Evolutionary conservation across 2,329 filamentous ascomycete species (phyloP), one percentile per base, ranked within the genome.

Genomic region (Biscogniauxia marginata): DNA sequence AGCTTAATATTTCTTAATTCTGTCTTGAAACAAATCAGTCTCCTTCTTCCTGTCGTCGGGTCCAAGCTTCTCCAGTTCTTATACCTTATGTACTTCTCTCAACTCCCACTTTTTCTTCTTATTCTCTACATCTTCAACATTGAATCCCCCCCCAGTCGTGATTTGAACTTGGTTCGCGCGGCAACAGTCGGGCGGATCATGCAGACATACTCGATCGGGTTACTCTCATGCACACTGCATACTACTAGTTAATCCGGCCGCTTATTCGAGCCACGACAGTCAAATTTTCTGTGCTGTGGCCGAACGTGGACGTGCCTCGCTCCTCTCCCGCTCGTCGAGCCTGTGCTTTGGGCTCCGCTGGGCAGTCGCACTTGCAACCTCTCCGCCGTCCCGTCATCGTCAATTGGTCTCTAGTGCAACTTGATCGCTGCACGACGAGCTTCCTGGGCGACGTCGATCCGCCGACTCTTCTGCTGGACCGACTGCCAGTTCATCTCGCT

Each of bases 221-320:
- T 68, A 68, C 66, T 54, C 62, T 65, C 67, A 65, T 69, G 67
- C 66, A 70, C 54, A 60, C 68, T 71, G 69, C 69, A 71, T 67
- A 69, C 66, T 67, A 67, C 65, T 65, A 54, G 55, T 39, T 39
- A 65, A 65, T 63, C 65, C 62, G 63, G 63, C 64, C 65, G 65
- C 61, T 65, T 63, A 72, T 72, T 72, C 69, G 70, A 72, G 70
- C 70, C 70, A 72, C 70, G 70, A 72, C 70, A 72, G 59, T 62
- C 50, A 64, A 64, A 57, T 63, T 67, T 60, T 62, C 46, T 57
- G 60, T 64, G 56, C 61, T 68, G 63, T 64, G 64, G 63, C 63
- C 66, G 63, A 65, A 67, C 66, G 66, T 70, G 68, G 66, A 70
- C 70, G 68, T 70, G 68, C 62, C 58, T 64, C 62, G 64, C 62